Conservation (phyloP, 2,329 filamentous ascomycete species). For the Dothideomycetes sp. region DNA sequence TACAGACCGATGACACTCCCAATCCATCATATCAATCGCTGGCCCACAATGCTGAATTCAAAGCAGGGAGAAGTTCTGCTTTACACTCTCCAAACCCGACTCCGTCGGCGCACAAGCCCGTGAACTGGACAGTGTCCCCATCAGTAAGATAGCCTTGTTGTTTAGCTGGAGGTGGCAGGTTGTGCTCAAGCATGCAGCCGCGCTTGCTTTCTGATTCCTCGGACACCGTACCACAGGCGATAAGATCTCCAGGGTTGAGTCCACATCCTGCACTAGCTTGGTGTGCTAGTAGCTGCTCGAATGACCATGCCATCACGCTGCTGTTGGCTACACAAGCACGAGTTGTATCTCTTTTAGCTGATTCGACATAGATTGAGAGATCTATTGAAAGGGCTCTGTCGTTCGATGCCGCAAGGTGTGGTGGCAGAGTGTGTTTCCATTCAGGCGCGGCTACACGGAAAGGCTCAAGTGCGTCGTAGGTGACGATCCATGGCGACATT, state of each 20-base stretch:
- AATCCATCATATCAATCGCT: slow-evolving; percentile 8
- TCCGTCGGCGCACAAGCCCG: slow-evolving; percentile 28
- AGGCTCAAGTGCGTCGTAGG: slow-evolving; percentile 46
- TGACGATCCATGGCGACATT: slow-evolving; percentile 54
- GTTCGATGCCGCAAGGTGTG: slow-evolving; percentile 19
- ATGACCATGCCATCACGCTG: slow-evolving; percentile 37
- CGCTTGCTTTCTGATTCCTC: slow-evolving; percentile 30
- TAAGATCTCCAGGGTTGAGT: slow-evolving; percentile 34
- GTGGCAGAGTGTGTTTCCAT: slow-evolving; percentile 22
- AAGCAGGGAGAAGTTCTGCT: slow-evolving; percentile 27
- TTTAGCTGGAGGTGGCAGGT: slow-evolving; percentile 29
- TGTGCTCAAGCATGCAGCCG: slow-evolving; percentile 35
- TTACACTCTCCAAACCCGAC: slow-evolving; percentile 35
- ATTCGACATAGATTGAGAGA: slow-evolving; percentile 22
- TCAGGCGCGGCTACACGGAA: slow-evolving; percentile 21
- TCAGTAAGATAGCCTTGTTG: slow-evolving; percentile 33
- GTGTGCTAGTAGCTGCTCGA: slow-evolving; percentile 37
- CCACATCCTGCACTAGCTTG: slow-evolving; percentile 35
- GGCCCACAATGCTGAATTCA: slow-evolving; percentile 7
- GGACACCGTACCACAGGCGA: slow-evolving; percentile 38
- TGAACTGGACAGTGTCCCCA: slow-evolving; percentile 32
- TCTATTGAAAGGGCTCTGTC: slow-evolving; percentile 24
- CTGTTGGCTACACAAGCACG: slow-evolving; percentile 25
- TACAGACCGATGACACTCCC: background rate
- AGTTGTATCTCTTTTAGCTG: slow-evolving; percentile 8